These are phyloP conservation scores for Cercospora sp. DNA, from an alignment of 2,329 filamentous ascomycete genomes.

Conservation along the genomic window DNA sequence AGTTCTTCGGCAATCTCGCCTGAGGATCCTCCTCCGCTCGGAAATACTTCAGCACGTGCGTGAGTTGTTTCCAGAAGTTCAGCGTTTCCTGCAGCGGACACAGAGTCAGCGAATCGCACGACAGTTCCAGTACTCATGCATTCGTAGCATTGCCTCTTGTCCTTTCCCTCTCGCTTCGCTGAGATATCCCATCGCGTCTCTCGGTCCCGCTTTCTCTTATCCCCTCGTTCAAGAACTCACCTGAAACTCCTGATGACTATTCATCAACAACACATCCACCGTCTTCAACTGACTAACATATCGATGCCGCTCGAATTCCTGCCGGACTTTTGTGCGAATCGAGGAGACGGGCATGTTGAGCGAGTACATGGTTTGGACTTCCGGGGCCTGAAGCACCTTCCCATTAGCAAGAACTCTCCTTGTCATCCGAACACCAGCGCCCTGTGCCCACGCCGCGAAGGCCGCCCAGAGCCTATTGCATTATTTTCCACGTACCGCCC, in stretches of 20 bases:
- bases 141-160: not conserved
- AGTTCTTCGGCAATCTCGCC: constrained; percentile 76
- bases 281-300: constrained; percentile 86
- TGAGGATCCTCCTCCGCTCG: constrained; percentile 79
- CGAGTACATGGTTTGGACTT: constrained; percentile 97
- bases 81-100: constrained; percentile 73
- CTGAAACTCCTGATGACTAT: constrained; percentile 93
- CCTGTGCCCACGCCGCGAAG: not conserved
- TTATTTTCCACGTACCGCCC: constrained; percentile 67
- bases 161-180: not conserved
- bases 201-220: not conserved
- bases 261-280: constrained; percentile 84
- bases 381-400: constrained; percentile 67
- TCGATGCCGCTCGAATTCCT: constrained; percentile 95
- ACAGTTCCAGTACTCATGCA: not conserved
- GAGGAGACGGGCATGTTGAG: constrained; percentile 82
- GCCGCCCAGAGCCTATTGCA: not conserved
- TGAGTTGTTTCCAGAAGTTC: constrained; percentile 98
- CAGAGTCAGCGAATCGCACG: not conserved
- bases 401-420: constrained; percentile 2
- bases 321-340: constrained; percentile 88
- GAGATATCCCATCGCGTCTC: not conserved
- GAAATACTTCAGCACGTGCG: constrained; percentile 97
- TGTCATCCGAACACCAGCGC: not conserved
- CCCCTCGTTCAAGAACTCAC: constrained; percentile 49